phyloP scores from a whole-genome alignment of 2,329 filamentous ascomycete species.

The Colletotrichum neosansevieriae region DNA sequence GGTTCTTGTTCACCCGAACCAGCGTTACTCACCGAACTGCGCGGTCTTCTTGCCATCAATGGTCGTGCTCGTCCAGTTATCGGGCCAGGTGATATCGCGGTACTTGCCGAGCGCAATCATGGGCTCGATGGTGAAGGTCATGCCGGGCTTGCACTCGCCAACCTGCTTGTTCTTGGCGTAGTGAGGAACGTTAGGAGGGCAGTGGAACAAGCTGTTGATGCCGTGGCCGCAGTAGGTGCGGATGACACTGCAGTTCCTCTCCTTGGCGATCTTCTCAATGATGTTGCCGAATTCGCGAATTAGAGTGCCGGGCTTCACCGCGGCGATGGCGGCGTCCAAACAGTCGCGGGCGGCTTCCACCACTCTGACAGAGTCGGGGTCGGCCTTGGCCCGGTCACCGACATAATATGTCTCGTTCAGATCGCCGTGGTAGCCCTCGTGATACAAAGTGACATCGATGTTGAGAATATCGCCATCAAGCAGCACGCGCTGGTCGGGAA shows the following conservation, averaged over 20 bases:
- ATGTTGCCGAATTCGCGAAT: slow-evolving; percentile 94
- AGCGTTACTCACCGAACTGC: slow-evolving; percentile 81
- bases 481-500: slow-evolving; percentile 89
- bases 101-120: slow-evolving; percentile 97
- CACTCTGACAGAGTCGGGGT: slow-evolving; percentile 89
- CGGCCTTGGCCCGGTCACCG: slow-evolving; percentile 84
- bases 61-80: slow-evolving; percentile 98
- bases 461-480: slow-evolving; percentile 97
- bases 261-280: slow-evolving; percentile 96
- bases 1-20: slow-evolving; percentile 49
- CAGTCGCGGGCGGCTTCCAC: slow-evolving; percentile 92
- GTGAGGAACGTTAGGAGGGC: slow-evolving; percentile 92
- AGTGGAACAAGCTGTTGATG: slow-evolving; percentile 94
- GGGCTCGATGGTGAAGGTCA: slow-evolving; percentile 99
- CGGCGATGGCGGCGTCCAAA: slow-evolving; percentile 88
- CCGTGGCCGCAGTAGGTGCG: slow-evolving; percentile 97
- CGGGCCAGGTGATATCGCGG: slow-evolving; percentile 95
- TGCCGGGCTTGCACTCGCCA: slow-evolving; percentile 91
- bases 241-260: slow-evolving; percentile 87
- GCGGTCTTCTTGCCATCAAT: slow-evolving; percentile 90
- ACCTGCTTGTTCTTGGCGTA: slow-evolving; percentile 99
- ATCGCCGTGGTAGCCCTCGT: slow-evolving; percentile 95
- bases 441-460: slow-evolving; percentile 94
- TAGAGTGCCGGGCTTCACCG: slow-evolving; percentile 92
- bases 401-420: slow-evolving; percentile 99